Percentiles rank a stretch among this genome's conserved stretches.
Evolutionary conservation across 202 grass and related monocot species (phyloP).

Genomic region (Carex arenaria): DNA sequence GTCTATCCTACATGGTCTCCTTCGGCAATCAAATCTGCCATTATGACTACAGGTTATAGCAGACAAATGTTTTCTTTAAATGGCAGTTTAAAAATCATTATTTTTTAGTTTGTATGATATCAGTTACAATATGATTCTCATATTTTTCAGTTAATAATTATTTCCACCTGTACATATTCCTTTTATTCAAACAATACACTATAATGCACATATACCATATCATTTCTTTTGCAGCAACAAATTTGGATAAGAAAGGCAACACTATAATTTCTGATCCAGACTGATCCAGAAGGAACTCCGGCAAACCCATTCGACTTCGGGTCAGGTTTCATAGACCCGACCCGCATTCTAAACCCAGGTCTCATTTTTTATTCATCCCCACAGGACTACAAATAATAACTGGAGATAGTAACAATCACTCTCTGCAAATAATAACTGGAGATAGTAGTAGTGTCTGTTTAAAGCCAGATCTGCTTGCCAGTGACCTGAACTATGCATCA

Average conservation of each 20-base stretch:
- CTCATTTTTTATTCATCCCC: slow-evolving; percentile 54
- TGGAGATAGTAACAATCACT: slow-evolving; percentile 27
- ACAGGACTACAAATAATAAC: slow-evolving; percentile 63
- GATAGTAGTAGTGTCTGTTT: slow-evolving; percentile 44
- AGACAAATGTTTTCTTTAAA: neutral
- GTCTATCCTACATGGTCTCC: slow-evolving; percentile 70
- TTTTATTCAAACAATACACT: no score
- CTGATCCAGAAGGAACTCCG: slow-evolving; percentile 42
- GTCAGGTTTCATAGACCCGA: slow-evolving; percentile 50
- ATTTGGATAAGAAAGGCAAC: slow-evolving; percentile 41
- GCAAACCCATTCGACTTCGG: slow-evolving; percentile 64
- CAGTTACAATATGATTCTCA: no score
- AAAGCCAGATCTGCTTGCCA: slow-evolving; percentile 14
- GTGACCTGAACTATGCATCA: slow-evolving; percentile 63
- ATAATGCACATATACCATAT: no score
- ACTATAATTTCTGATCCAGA: slow-evolving; percentile 29
- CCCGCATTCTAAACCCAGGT: slow-evolving; percentile 48
- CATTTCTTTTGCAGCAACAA: slow-evolving; percentile 46
- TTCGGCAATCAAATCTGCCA: slow-evolving; percentile 75
- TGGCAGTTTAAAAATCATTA: neutral
- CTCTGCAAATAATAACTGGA: slow-evolving; percentile 56
- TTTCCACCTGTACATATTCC: neutral
- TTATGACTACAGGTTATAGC: slow-evolving; percentile 79
- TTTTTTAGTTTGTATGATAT: no score
- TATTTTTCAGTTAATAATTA: no score